Base-by-base conservation (phyloP, 2,329 filamentous ascomycete genomes). In the Fusarium pseudograminearum region DNA sequence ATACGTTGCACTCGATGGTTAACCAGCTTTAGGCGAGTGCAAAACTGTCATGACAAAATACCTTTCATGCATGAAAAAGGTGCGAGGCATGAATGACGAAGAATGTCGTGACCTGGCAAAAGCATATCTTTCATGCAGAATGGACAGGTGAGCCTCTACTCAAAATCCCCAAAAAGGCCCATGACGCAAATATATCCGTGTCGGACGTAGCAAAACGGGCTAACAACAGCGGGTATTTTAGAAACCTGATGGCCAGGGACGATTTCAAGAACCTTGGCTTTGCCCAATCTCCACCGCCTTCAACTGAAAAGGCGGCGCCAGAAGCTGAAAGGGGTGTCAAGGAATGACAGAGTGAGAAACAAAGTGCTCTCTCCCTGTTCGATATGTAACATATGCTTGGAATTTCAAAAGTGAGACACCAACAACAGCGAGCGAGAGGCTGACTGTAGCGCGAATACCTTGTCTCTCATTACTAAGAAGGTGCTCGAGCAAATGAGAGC, bases 181-280 rank as follows among this genome's bases (percentile, higher is more conserved):
- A 58, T 73, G 60, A 73, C 53, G 58, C 50, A 67, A 58, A 31
- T 47, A 41, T 65, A 16, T 68, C 62, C 60, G 33, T 52, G 26
- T 41, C 26, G n/a, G 24, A 52, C 48, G 48, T 61, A 62, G 61
- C 28, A 65, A 63, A 57, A 50, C 67, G 55, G 67, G 60, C 71
- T 73, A 52, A 71, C 59, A 36, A 44, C 47, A 36, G 38, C 53
- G 48, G 47, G 11, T 69, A 48, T 48, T 48, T 40, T 58, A 94
- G 94, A 73, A 98, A 98, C 77, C 83, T 99, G 33, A 99, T 99
- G 96, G 94, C 94, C 10, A 93, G 88, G 73, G 96, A 99, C 77
- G 93, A 97, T 63, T 96, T 98, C 80, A 93, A 92, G 80, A 99
- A 99, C 77, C 83, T 99, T 41, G 96, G 96, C 0, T 96, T 97